Conservation (phyloP, 495 filamentous ascomycete species). For the Neurospora sp. region DNA sequence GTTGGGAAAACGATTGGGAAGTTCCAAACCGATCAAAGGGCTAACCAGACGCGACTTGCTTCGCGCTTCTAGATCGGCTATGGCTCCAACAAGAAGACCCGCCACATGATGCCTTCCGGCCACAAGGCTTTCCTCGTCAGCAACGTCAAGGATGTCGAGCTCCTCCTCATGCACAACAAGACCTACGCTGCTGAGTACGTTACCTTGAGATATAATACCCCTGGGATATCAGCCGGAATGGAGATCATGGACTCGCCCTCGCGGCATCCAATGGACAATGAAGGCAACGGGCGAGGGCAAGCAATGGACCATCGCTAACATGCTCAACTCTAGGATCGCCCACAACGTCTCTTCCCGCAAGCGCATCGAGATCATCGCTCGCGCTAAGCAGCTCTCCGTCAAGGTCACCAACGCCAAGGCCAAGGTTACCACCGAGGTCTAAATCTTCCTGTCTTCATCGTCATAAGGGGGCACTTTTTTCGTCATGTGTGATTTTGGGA, state of each 20-base stretch:
- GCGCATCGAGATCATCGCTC: constrained; percentile 90
- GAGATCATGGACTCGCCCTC: not conserved
- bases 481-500: constrained; percentile 17
- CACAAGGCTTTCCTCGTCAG: constrained; percentile 99
- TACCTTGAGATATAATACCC: not conserved
- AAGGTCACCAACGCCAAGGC: constrained; percentile 99
- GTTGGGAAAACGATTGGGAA: constrained; percentile 2
- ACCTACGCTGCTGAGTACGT: constrained; percentile 97
- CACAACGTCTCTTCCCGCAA: constrained; percentile 97
- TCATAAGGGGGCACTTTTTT: constrained; percentile 18
- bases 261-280: not conserved
- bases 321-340: constrained; percentile 58
- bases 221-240: not conserved
- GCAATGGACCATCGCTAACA: not conserved
- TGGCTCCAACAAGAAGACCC: constrained; percentile 96
- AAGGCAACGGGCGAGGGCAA: not conserved
- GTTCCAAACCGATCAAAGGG: not conserved
- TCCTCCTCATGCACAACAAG: constrained; percentile 99
- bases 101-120: constrained; percentile 96
- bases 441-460: constrained; percentile 27
- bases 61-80: constrained; percentile 69
- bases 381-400: constrained; percentile 93
- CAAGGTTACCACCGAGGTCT: constrained; percentile 94
- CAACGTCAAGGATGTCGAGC: constrained; percentile 89
- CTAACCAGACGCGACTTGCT: constrained; percentile 8